phyloP scores from a whole-genome alignment of 2,329 filamentous ascomycete genomes.

The Clonostachys rhizophaga region DNA sequence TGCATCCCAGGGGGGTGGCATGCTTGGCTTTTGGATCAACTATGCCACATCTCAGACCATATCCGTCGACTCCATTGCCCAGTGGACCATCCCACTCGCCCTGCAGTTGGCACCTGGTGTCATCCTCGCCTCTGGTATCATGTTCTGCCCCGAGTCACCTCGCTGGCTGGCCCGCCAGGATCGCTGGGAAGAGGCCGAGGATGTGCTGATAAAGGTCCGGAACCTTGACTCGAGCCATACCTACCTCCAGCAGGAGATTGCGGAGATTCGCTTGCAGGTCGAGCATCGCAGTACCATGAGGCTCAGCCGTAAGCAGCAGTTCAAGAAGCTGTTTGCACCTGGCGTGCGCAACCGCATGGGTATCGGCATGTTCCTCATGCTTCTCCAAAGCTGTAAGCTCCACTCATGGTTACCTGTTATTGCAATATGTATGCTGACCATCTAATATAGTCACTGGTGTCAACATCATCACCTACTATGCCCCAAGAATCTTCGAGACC shows the following conservation, averaged over 20 bases:
- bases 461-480: conserved; percentile 23
- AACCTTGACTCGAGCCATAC: conserved; percentile 18
- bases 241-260: conserved; percentile 15
- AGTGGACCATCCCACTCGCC: conserved; percentile 47
- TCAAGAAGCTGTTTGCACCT: conserved; percentile 26
- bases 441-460: conserved; percentile 11
- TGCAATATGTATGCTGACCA: conserved; percentile 5
- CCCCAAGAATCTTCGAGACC: conserved; percentile 18
- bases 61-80: conserved; percentile 6
- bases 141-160: conserved; percentile 51
- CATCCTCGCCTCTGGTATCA: conserved; percentile 44
- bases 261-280: conserved; percentile 50
- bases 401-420: not conserved
- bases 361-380: conserved; percentile 43
- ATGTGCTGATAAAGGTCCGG: conserved; percentile 18
- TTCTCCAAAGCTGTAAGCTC: conserved; percentile 16
- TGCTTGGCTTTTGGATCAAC: conserved; percentile 34
- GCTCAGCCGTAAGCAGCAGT: conserved; percentile 17
- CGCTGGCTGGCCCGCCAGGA: conserved; percentile 52
- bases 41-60: conserved; percentile 21
- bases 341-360: conserved; percentile 31
- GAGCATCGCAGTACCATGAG: conserved; percentile 26
- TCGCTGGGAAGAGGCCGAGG: conserved; percentile 39
- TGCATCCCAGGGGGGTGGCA: conserved; percentile 20
- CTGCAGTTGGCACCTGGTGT: conserved; percentile 49